Conservation (phyloP, 176 grass and related monocot genomes). For the Zoysia pacifica region DNA sequence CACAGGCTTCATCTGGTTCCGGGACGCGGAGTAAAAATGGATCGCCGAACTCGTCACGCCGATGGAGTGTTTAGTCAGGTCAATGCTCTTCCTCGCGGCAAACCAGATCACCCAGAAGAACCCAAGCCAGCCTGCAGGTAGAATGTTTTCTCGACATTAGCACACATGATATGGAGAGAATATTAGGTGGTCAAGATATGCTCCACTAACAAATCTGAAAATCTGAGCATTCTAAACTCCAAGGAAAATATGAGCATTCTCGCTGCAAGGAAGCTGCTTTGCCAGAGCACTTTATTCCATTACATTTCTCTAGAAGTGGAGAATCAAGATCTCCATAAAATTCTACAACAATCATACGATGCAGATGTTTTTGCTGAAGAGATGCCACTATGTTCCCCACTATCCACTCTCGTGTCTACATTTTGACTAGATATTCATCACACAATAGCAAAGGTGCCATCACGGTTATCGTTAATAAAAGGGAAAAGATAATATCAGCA, state of each 20-base stretch:
- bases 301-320: constrained; percentile 4
- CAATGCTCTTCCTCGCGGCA: constrained; percentile 65
- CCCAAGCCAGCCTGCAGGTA: constrained; percentile 70
- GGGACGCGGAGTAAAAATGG: constrained; percentile 62
- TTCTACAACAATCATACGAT: background rate
- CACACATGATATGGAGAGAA: background rate
- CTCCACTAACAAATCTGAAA: background rate
- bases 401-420: too few relatives aligned
- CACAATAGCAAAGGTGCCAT: too few relatives aligned
- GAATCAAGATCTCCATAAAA: constrained; percentile 21
- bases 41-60: constrained; percentile 60
- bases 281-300: background rate
- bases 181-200: background rate
- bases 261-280: background rate
- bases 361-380: constrained; percentile 15
- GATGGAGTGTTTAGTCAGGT: constrained; percentile 66
- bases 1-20: constrained; percentile 25
- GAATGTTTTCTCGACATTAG: constrained; percentile 1
- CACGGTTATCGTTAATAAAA: too few relatives aligned
- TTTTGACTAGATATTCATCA: too few relatives aligned
- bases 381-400: background rate
- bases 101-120: constrained; percentile 84
- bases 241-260: background rate
- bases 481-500: too few relatives aligned
- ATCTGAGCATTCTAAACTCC: too few relatives aligned